Evolutionary conservation across 495 filamentous ascomycete genomes (phyloP), one percentile per base, ranked within the genome.

Genomic region (Penicillium paradoxum): DNA sequence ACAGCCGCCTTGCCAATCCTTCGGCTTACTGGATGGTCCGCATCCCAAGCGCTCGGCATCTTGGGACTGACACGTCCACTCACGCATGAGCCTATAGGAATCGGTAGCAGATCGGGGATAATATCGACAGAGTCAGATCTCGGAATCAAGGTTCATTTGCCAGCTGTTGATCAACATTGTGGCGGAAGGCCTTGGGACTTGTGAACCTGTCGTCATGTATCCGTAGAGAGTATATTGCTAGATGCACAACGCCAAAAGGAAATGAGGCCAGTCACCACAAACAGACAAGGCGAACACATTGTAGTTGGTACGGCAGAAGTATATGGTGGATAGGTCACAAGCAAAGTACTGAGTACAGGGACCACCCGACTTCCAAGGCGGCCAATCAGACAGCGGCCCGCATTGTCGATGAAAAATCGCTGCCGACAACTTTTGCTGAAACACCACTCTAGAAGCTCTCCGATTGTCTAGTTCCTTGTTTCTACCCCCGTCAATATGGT

Each of bases 401-500:
- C 58, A 61, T 42, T n/a, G 34, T 42, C 32, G 54, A 54, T 55
- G 61, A 65, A 64, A 65, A 57, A 56, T 63, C 59, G 34, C 55
- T 15, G 36, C 21, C 46, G 44, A 32, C 45, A 29, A 36, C 32
- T 38, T 37, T 37, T 34, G 13, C 19, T 51, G 14, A 1, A 32
- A 25, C 40, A 47, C 56, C 53, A 41, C 13, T 41, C 18, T 24
- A n/a, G 10, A 52, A 40, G 33, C 42, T 43, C 30, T 45, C 15
- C 17, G 32, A 17, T 37, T 22, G 27, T 13, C 39, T 14, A 24
- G 14, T 48, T 19, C 14, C 24, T n/a, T 27, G 48, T 24, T 14
- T 41, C 36, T 15, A 13, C 25, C 13, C 6, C 13, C 22, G 21
- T 27, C 56, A 65, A 25, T 14, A 76, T 77, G 73, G 65, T 65